Evolutionary conservation across 164 flowering plant genomes (phyloP), one percentile per base, ranked within the genome.

Genomic region (Chimonanthus praecox): DNA sequence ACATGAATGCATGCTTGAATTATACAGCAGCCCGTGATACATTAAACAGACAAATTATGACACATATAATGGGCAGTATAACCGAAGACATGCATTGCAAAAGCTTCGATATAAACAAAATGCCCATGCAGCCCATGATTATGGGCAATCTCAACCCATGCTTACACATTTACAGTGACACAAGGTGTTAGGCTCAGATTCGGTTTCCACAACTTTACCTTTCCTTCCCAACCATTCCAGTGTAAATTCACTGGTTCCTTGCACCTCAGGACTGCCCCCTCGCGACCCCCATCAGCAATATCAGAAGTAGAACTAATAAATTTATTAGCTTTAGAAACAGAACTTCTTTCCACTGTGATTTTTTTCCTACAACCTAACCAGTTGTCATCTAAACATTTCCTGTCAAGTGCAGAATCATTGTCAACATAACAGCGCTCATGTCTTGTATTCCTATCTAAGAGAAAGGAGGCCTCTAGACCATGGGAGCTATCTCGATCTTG

Each of bases 131-230:
- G 70, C 77, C 72, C 65, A 76, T 50, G 45, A 46, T 47, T 69
- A 74, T 73, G 51, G 75, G 76, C 54, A 65, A 80, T 71, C 75
- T 18, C 48, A 5, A 67, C 15, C 48, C 71, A 67, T 69, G 76
- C 50, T 54, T 73, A 80, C 83, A 82, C 77, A 81, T 72, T 73
- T 72, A 80, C 73, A 75, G 66, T 61, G 61, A 70, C 81, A 78
- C 85, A 78, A 76, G 74, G 70, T 67, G 72, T 76, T 70, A 76
- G 79, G 80, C 78, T 76, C 49, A 74, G 82, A 77, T 72, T 80
- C 81, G 71, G 82, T 78, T 72, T 80, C 82, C 86, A 82, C 76
- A 82, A 80, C 67, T 78, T 87, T 88, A 88, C 94, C 94, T 90
- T 86, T 85, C 81, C 83, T 80, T 82, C 75, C 84, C 83, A 81